A percentile compares a stretch with the other conserved stretches of the same genome.
Conservation (phyloP, 2,329 filamentous ascomycete genomes). For the Penicillium sp. region DNA sequence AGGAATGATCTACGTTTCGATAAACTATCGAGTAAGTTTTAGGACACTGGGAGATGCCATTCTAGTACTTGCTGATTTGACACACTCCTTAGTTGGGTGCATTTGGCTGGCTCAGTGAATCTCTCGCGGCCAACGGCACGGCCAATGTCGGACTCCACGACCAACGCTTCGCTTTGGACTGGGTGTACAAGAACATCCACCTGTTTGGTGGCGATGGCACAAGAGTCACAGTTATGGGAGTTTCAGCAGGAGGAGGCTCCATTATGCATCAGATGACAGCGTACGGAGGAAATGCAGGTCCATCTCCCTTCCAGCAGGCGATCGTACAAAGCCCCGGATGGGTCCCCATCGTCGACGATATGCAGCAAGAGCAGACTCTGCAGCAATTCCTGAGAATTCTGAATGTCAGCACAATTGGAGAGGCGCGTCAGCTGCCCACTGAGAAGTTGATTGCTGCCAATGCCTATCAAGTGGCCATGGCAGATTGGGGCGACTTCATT, state of each 20-base stretch:
- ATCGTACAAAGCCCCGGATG: conserved; percentile 44
- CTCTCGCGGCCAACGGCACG: conserved; percentile 40
- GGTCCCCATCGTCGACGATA: conserved; percentile 30
- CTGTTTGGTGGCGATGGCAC: conserved; percentile 52
- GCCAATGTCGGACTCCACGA: conserved; percentile 51
- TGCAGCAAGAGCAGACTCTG: conserved; percentile 38
- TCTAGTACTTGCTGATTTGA: not conserved
- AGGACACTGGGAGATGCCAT: not conserved
- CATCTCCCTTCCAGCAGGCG: conserved; percentile 35
- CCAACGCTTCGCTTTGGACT: conserved; percentile 54
- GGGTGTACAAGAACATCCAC: conserved; percentile 52
- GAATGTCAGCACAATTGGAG: conserved; percentile 43
- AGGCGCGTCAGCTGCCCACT: conserved; percentile 42
- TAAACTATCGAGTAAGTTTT: conserved; percentile 44
- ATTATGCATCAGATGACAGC: conserved; percentile 55
- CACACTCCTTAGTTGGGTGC: conserved; percentile 37
- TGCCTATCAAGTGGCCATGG: conserved; percentile 37
- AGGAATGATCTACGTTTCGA: conserved; percentile 45
- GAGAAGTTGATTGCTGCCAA: conserved; percentile 43
- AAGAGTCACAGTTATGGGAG: conserved; percentile 42
- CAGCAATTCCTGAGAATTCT: conserved; percentile 39
- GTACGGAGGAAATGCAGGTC: conserved; percentile 44
- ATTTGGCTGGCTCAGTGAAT: conserved; percentile 47
- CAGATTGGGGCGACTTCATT: conserved; percentile 41
- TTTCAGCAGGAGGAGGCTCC: conserved; percentile 50